Base-by-base conservation (phyloP, 2,329 filamentous ascomycete species). In the Neonectria punicea region DNA sequence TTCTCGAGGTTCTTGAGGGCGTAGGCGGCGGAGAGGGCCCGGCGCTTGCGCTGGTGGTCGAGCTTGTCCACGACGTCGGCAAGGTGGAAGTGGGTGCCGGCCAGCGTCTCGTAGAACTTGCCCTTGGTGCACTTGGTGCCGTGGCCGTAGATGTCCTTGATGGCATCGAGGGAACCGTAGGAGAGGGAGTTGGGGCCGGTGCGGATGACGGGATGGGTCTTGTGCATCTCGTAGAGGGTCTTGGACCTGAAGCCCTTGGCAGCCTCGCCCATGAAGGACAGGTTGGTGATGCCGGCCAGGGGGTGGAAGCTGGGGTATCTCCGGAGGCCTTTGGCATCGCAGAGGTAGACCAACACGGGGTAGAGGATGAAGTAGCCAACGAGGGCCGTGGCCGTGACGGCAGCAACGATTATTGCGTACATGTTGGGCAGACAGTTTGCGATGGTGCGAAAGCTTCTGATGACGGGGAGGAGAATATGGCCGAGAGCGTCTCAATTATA, bases 1-100 rank as follows among this genome's bases (percentile, higher is more conserved):
- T 77, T 79, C 68, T 86, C 84, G 1, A 87, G 80, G 66, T 86
- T 86, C 75, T 85, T 85, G 57, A 85, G 69, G 0, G 85, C 85
- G 60, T 86, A 87, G 1, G 85, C 85, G 0, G 80, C 80, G 3
- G 84, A 82, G 3, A 88, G 73, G 1, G 85, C 78, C 61, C 83
- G 83, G 25, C 85, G 81, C 73, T 87, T 87, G 10, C 82, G 77
- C 2, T 81, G 78, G 66, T 88, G 86, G 8, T 87, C 84, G 10
- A 76, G 70, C 74, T 84, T 85, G 70, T 87, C 83, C 9, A 84
- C 71, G 3, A 85, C 84, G 70, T 87, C 85, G 30, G 84, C 83
- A 3, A 87, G 80, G 61, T 87, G 82, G 67, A 76, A 83, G 71
- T 87, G 85, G 0, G 81, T 80, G 3, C 85, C 84, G 1, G 84